Evolutionary conservation across 2,329 filamentous ascomycete genomes (phyloP), one percentile per base, ranked within the genome.

Genomic region (Ophiosphaerella korrae): DNA sequence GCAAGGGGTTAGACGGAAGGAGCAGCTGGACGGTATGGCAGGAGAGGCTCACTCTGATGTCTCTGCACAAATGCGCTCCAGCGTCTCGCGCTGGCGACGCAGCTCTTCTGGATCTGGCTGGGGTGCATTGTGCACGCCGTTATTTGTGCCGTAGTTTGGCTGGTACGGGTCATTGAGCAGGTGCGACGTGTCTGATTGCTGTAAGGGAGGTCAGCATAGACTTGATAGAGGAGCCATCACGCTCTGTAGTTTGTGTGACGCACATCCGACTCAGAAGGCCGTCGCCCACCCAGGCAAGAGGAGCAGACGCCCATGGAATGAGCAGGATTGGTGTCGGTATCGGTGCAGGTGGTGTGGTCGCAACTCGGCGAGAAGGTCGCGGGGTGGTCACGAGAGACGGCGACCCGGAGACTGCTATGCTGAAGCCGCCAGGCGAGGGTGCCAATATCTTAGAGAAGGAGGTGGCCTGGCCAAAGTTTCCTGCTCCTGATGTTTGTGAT

Each of bases 51-150:
- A 80, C 78, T 80, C 77, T 21, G 76, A 74, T 11, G 78, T 79
- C 57, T 78, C 74, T 38, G 76, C 75, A 43, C 78, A 80, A 52
- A 81, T 78, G 32, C 75, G 74, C 61, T 80, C 77, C 50, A 80
- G 62, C 26, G 74, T 76, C 58, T 80, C 78, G 35, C 78, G 70
- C 62, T 79, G 75, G 56, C 76, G 73, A 51, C 74, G 69, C 45
- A 80, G 69, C 65, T 80, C 78, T 60, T 80, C 78, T 45, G 77
- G 77, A 59, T 80, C 78, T 31, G 74, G 75, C 62, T 76, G 75
- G 50, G 72, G 68, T 36, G 68, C 64, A 51, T 67, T 67, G 49
- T 71, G 72, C 21, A 66, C 55, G 52, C 65, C 70, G 50, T 58
- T 66, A 51, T 73, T 64, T 45, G 73, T 74, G 60, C 78, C 78